phyloP scores from a whole-genome alignment of 768 basidiomycete species.

The Phanerochaete carnosa region DNA sequence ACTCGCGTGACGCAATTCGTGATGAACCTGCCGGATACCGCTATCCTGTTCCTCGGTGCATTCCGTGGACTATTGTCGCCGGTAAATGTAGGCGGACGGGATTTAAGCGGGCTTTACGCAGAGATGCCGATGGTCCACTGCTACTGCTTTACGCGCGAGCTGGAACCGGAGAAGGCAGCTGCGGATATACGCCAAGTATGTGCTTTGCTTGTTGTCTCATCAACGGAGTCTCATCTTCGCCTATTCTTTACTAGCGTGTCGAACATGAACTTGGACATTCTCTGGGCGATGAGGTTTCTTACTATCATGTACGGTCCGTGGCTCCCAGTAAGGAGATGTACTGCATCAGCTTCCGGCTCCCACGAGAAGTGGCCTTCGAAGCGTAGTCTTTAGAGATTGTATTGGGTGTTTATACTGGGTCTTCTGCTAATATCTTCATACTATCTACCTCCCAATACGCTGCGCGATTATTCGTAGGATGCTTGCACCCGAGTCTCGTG shows the following conservation, averaged over 20 bases:
- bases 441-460: neutral
- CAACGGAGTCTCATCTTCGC: neutral
- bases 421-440: neutral
- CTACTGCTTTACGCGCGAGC: constrained; percentile 91
- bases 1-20: constrained; percentile 78
- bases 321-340: constrained; percentile 99
- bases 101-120: constrained; percentile 43
- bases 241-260: constrained; percentile 53
- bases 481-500: neutral
- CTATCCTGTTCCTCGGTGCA: constrained; percentile 85
- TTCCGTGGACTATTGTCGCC: constrained; percentile 70
- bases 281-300: constrained; percentile 45
- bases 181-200: constrained; percentile 79
- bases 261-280: constrained; percentile 57
- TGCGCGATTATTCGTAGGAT: neutral
- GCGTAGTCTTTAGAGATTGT: neutral
- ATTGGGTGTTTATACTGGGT: neutral
- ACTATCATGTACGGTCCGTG: constrained; percentile 86
- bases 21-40: constrained; percentile 97
- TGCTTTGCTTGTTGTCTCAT: constrained; percentile 6
- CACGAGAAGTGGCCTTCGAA: constrained; percentile 39
- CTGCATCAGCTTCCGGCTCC: constrained; percentile 85
- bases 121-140: constrained; percentile 90
- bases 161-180: constrained; percentile 64
- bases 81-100: constrained; percentile 36